Percentiles rank a stretch among this genome's conserved stretches.
These are phyloP conservation scores for Orobanche coerulescens DNA, from an alignment of 257 asterid species.

Conservation along the genomic window DNA sequence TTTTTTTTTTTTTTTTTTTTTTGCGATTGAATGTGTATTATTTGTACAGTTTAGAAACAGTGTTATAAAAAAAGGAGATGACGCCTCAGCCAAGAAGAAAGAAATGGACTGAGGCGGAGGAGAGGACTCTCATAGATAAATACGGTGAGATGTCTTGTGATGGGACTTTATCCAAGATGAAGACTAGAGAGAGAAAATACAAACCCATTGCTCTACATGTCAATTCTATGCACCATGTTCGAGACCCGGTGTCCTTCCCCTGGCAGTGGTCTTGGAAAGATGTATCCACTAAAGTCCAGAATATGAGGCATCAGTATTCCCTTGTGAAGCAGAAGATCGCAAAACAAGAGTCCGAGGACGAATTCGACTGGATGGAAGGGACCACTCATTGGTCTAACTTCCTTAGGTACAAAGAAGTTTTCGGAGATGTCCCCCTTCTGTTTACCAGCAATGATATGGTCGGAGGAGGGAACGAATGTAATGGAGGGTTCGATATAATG, in stretches of 20 bases:
- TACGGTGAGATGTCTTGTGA: constrained; percentile 72
- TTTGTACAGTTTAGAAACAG: neutral
- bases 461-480: constrained; percentile 56
- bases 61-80: constrained; percentile 38
- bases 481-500: constrained; percentile 55
- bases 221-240: constrained; percentile 58
- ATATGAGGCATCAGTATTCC: constrained; percentile 97
- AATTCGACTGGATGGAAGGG: constrained; percentile 98
- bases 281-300: constrained; percentile 90
- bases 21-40: constrained; percentile 20
- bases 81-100: constrained; percentile 87
- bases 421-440: constrained; percentile 67
- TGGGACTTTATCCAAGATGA: constrained; percentile 84
- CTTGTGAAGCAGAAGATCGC: constrained; percentile 93
- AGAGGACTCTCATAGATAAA: constrained; percentile 81
- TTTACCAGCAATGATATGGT: constrained; percentile 39
- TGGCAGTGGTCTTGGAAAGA: constrained; percentile 99
- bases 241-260: constrained; percentile 62
- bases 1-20: neutral
- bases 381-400: constrained; percentile 79
- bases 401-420: constrained; percentile 77
- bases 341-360: constrained; percentile 59
- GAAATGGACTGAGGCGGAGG: constrained; percentile 98
- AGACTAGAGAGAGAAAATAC: constrained; percentile 83
- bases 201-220: constrained; percentile 80